phyloP scores from a whole-genome alignment of 2,329 filamentous ascomycete species.

The Westerdykella aurantiaca region DNA sequence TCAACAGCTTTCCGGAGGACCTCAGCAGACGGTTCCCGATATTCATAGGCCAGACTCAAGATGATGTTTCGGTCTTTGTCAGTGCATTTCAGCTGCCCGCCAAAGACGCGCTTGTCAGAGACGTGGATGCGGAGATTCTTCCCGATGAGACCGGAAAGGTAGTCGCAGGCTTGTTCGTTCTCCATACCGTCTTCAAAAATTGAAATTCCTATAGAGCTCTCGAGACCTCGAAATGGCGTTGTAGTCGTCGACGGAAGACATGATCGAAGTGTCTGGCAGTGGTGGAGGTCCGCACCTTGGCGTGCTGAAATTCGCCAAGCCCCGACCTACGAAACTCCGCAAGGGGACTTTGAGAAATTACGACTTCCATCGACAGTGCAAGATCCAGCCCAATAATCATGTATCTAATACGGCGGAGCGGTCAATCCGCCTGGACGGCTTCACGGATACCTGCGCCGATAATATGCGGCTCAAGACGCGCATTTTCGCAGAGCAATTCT shows the following conservation, averaged over 20 bases:
- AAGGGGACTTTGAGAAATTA: not conserved
- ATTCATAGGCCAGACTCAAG: conserved; percentile 80
- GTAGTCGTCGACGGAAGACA: not conserved
- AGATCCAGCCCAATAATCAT: conserved; percentile 16
- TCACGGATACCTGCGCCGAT: conserved; percentile 8
- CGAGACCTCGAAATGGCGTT: not conserved
- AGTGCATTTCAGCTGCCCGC: conserved; percentile 89
- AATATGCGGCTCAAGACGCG: conserved; percentile 21
- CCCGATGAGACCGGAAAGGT: conserved; percentile 63
- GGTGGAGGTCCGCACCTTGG: not conserved
- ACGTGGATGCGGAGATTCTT: conserved; percentile 74
- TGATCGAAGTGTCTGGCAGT: not conserved
- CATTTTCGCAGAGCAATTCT: conserved; percentile 24
- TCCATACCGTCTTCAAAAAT: conserved; percentile 35
- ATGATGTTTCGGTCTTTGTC: conserved; percentile 92
- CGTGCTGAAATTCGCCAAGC: not conserved
- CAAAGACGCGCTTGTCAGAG: conserved; percentile 80
- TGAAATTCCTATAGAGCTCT: no score
- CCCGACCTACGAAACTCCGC: not conserved
- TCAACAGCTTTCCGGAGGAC: conserved; percentile 36
- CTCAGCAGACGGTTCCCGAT: conserved; percentile 60
- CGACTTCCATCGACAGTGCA: not conserved
- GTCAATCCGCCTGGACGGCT: conserved; percentile 18
- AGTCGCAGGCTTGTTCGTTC: conserved; percentile 50
- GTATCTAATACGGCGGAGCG: conserved; percentile 27